These are phyloP conservation scores for Leptosphaerulina australis DNA, from an alignment of 2,329 filamentous ascomycete genomes.

Conservation along the genomic window DNA sequence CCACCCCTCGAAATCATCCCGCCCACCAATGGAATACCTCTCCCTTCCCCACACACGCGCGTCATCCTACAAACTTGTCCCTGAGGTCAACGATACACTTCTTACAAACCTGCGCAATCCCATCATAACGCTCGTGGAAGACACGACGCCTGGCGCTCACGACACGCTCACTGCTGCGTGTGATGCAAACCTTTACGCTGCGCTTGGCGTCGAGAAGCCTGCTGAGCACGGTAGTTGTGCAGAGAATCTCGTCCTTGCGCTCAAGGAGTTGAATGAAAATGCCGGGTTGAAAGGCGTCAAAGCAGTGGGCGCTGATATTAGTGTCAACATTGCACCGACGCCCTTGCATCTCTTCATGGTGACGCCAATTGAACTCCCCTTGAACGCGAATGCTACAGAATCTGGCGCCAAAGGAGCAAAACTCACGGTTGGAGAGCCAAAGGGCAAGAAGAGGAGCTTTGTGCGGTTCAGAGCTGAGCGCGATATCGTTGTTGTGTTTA, in stretches of 20 bases:
- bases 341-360: slow-evolving; percentile 55
- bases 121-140: slow-evolving; percentile 55
- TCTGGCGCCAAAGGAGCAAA: slow-evolving; percentile 39
- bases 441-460: slow-evolving; percentile 43
- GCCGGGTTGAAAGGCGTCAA: slow-evolving; percentile 55
- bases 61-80: slow-evolving; percentile 50
- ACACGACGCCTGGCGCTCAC: slow-evolving; percentile 52
- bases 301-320: slow-evolving; percentile 55
- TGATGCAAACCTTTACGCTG: slow-evolving; percentile 52
- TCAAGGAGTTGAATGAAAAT: slow-evolving; percentile 56
- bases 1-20: slow-evolving; percentile 38
- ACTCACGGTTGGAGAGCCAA: slow-evolving; percentile 40
- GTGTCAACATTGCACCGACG: slow-evolving; percentile 55
- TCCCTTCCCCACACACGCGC: slow-evolving; percentile 55
- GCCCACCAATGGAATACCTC: slow-evolving; percentile 55
- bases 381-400: slow-evolving; percentile 18
- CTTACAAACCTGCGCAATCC: slow-evolving; percentile 55
- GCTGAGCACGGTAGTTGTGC: slow-evolving; percentile 56
- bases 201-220: slow-evolving; percentile 52
- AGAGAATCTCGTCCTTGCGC: slow-evolving; percentile 56
- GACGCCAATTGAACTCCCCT: slow-evolving; percentile 29
- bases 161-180: slow-evolving; percentile 57
- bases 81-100: slow-evolving; percentile 51
- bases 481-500: slow-evolving; percentile 47
- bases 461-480: slow-evolving; percentile 46